Conservation (phyloP, 2,329 filamentous ascomycete species). For the Chaetomium olivaceum region DNA sequence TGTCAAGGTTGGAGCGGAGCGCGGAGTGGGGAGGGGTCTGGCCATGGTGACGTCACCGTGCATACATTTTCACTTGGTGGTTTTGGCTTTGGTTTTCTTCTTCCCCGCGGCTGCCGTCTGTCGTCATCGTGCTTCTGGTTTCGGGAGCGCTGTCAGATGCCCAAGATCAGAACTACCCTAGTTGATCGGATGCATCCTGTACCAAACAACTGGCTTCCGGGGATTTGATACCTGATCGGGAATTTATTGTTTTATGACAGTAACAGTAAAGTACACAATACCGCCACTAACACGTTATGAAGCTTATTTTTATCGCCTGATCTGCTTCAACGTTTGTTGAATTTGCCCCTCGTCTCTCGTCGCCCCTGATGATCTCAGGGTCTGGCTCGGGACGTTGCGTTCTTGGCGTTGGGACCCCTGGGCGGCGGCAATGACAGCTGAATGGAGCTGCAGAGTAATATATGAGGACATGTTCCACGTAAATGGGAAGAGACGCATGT, state of each 20-base stretch:
- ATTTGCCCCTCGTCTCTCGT: background rate
- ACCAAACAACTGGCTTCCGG: background rate
- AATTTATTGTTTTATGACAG: too few relatives aligned
- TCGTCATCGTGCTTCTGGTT: slow-evolving; percentile 12
- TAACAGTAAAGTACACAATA: background rate
- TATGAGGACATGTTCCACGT: background rate
- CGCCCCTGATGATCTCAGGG: slow-evolving; percentile 20
- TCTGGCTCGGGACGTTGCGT: slow-evolving; percentile 11
- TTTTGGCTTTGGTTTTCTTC: background rate
- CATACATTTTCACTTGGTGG: background rate
- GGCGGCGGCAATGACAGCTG: background rate
- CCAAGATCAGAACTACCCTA: background rate
- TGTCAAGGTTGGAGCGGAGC: background rate
- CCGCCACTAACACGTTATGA: background rate
- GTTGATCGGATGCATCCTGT: background rate
- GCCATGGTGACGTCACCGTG: background rate
- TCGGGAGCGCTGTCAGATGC: background rate
- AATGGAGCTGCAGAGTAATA: background rate
- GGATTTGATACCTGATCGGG: background rate
- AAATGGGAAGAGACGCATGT: background rate
- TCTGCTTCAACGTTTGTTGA: background rate
- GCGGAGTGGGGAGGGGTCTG: background rate
- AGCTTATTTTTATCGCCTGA: slow-evolving; percentile 11
- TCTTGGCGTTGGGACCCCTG: slow-evolving; percentile 9
- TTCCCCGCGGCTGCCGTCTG: slow-evolving; percentile 5